These are phyloP conservation scores for Rhipidocladum racemiflorum DNA, from an alignment of 176 grass and related monocot species.

Conservation along the genomic window DNA sequence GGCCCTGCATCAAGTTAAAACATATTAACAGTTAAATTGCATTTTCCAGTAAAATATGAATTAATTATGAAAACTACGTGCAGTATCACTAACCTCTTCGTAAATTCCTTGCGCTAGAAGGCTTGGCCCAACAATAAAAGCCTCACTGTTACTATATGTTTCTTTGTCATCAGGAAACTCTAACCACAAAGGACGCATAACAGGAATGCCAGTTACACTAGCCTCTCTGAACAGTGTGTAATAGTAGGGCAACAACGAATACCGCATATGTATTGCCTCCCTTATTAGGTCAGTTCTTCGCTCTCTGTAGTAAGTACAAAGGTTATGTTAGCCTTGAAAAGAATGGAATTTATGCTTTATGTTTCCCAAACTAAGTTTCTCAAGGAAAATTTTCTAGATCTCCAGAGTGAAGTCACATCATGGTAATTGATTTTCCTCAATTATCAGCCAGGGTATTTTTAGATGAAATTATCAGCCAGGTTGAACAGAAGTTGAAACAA, in stretches of 20 bases:
- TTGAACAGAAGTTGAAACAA: background rate
- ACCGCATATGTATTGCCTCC: slow-evolving; percentile 81
- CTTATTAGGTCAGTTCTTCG: slow-evolving; percentile 72
- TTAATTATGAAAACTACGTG: slow-evolving; percentile 5
- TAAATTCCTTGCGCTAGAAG: slow-evolving; percentile 85
- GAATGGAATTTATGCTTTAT: slow-evolving; percentile 3
- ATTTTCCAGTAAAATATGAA: slow-evolving; percentile 17
- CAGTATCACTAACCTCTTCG: slow-evolving; percentile 52
- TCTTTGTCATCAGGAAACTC: slow-evolving; percentile 93
- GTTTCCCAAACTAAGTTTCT: slow-evolving; percentile 8
- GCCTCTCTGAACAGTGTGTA: slow-evolving; percentile 93
- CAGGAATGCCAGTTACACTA: slow-evolving; percentile 74
- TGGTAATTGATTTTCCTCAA: background rate
- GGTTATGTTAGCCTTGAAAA: slow-evolving; percentile 25
- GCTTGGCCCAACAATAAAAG: slow-evolving; percentile 83
- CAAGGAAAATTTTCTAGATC: background rate
- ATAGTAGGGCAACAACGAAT: slow-evolving; percentile 87
- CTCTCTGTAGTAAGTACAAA: slow-evolving; percentile 52
- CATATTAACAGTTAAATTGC: background rate
- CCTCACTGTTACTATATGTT: slow-evolving; percentile 87
- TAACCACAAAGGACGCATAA: slow-evolving; percentile 96
- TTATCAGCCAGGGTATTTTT: background rate
- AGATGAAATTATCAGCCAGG: background rate
- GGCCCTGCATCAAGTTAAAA: slow-evolving; percentile 42
- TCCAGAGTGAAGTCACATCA: background rate